Percentiles rank a stretch among this genome's conserved stretches.
Evolutionary conservation across 2,329 filamentous ascomycete species (phyloP).

Genomic region (Diaporthe citri): DNA sequence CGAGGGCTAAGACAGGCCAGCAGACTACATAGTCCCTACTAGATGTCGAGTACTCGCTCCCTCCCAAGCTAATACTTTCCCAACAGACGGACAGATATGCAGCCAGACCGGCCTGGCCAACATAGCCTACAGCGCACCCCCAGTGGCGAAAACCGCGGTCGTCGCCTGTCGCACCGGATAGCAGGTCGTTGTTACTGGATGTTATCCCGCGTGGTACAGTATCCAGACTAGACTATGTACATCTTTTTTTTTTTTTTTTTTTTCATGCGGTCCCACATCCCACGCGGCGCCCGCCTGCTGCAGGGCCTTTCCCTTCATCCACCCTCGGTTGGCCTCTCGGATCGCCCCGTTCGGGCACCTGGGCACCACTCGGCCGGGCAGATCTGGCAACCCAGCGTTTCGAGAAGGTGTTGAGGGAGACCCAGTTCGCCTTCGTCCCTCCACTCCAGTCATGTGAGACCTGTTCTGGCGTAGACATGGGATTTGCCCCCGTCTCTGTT

Average conservation of each 20-base stretch:
- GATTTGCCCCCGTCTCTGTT: neutral
- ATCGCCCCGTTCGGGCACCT: conserved; percentile 26
- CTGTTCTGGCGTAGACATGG: neutral
- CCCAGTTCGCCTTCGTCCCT: neutral
- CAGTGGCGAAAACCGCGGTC: conserved; percentile 4
- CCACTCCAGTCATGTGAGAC: neutral
- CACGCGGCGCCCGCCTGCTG: conserved; percentile 24
- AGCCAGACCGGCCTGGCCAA: neutral
- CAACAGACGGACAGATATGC: neutral
- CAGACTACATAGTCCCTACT: neutral
- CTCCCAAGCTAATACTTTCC: neutral
- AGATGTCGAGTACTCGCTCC: neutral
- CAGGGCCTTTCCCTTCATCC: conserved; percentile 27
- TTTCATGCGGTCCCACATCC: conserved; percentile 21
- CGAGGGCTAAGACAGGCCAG: neutral
- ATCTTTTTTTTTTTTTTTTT: neutral
- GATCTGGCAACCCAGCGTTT: neutral
- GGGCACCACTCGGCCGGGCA: conserved; percentile 16
- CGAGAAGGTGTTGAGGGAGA: neutral
- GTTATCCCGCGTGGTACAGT: neutral
- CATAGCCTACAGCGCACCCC: neutral
- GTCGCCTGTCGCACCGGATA: neutral
- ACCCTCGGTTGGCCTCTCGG: conserved; percentile 34
- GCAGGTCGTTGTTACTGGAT: neutral
- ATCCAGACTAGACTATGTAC: neutral